Percentiles rank a stretch among this genome's conserved stretches.
These are phyloP conservation scores for Trichophyton mentagrophytes DNA, from an alignment of 2,329 filamentous ascomycete species.

Conservation along the genomic window DNA sequence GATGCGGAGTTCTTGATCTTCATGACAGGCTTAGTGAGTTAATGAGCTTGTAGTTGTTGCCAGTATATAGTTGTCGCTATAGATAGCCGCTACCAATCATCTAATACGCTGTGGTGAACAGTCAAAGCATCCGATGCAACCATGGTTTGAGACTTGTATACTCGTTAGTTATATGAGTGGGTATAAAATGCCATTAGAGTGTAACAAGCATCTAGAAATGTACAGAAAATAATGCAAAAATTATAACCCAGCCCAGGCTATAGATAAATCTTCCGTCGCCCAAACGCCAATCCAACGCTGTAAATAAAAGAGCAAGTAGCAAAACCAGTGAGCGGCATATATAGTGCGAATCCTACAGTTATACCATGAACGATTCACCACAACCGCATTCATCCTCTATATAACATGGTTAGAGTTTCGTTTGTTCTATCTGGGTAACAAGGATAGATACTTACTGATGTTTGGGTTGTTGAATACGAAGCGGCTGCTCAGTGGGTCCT, in stretches of 20 bases:
- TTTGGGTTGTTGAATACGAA: constrained; percentile 97
- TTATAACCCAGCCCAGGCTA: neutral
- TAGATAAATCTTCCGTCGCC: neutral
- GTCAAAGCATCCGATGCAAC: too few relatives aligned
- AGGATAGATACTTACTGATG: constrained; percentile 60
- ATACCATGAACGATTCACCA: constrained; percentile 88
- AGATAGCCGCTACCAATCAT: too few relatives aligned
- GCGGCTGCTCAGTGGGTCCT: constrained; percentile 82
- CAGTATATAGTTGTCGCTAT: too few relatives aligned
- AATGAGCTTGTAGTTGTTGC: too few relatives aligned
- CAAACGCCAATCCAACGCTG: constrained; percentile 5
- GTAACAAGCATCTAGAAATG: neutral
- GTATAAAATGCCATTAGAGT: neutral
- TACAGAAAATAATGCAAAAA: neutral
- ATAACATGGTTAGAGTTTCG: constrained; percentile 16
- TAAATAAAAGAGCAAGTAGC: neutral
- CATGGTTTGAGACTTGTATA: too few relatives aligned
- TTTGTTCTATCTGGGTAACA: neutral
- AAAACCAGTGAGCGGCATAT: neutral
- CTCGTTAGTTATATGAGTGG: neutral
- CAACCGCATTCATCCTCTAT: constrained; percentile 91
- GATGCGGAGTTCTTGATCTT: too few relatives aligned
- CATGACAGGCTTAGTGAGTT: too few relatives aligned
- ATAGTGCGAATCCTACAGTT: constrained; percentile 8
- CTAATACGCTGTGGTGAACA: too few relatives aligned